Percentiles rank a stretch among this genome's conserved stretches.
These are phyloP conservation scores for Prillingera fragicola DNA, from an alignment of 1,284 basidiomycete genomes.

Conservation along the genomic window DNA sequence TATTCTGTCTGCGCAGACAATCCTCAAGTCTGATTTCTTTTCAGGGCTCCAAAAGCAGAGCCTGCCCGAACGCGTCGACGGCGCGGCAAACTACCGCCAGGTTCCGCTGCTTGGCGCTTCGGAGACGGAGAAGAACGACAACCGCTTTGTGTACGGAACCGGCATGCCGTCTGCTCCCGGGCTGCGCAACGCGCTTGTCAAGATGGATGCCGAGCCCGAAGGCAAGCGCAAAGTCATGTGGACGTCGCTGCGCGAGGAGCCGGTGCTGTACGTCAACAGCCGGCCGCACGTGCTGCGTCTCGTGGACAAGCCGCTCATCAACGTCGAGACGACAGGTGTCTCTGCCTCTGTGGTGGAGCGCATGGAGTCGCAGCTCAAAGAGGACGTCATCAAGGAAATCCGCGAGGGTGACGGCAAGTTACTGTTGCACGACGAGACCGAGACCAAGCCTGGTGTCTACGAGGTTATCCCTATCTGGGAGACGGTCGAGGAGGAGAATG, in stretches of 20 bases:
- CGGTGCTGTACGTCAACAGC: conserved; percentile 60
- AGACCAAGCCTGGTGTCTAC: conserved; percentile 84
- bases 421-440: conserved; percentile 90
- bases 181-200: conserved; percentile 70
- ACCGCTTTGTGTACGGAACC: conserved; percentile 70
- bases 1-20: conserved; percentile 66
- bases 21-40: conserved; percentile 97
- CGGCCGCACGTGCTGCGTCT: conserved; percentile 90
- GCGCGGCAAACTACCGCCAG: conserved; percentile 84
- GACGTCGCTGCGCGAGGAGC: conserved; percentile 93
- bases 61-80: conserved; percentile 85
- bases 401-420: conserved; percentile 69
- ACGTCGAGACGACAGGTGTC: conserved; percentile 94
- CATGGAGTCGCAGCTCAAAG: conserved; percentile 87
- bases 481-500: conserved; percentile 72
- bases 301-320: conserved; percentile 79
- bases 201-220: conserved; percentile 70
- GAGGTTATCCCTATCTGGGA: conserved; percentile 84
- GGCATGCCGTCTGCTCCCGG: conserved; percentile 47
- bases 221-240: conserved; percentile 72
- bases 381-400: conserved; percentile 80
- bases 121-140: conserved; percentile 7
- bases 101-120: conserved; percentile 65
- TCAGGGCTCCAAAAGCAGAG: conserved; percentile 91
- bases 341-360: conserved; percentile 85